Evolutionary conservation across 1,284 basidiomycete genomes (phyloP).

Genomic region (Cerrena zonata): DNA sequence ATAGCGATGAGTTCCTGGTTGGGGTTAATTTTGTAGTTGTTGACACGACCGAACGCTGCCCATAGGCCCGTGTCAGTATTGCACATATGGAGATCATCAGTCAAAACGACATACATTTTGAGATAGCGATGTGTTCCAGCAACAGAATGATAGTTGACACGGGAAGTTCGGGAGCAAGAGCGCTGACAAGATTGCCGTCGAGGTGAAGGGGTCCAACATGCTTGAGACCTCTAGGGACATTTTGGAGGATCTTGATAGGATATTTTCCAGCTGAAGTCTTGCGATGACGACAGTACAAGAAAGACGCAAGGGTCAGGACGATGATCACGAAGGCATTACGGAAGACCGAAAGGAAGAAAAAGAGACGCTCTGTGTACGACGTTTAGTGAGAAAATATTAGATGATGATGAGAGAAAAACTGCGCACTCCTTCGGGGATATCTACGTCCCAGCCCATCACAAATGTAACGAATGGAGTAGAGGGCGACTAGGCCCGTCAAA

Average conservation of each 20-base stretch:
- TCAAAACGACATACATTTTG: conserved; percentile 63
- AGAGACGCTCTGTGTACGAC: conserved; percentile 50
- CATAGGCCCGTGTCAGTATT: not conserved
- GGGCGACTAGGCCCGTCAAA: conserved; percentile 63
- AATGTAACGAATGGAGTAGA: conserved; percentile 72
- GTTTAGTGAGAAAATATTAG: conserved; percentile 13
- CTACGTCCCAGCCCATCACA: conserved; percentile 57
- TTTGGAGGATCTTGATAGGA: conserved; percentile 81
- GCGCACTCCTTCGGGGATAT: conserved; percentile 63
- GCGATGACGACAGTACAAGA: conserved; percentile 71
- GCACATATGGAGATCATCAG: not conserved
- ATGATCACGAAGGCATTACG: conserved; percentile 86
- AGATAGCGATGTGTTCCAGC: conserved; percentile 94
- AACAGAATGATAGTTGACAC: conserved; percentile 92
- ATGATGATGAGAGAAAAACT: not conserved
- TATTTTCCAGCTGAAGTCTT: conserved; percentile 56
- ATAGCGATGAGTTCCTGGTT: conserved; percentile 97
- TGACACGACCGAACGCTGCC: conserved; percentile 88
- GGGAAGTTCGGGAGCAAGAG: conserved; percentile 76
- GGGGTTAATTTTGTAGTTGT: conserved; percentile 96
- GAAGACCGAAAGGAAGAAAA: conserved; percentile 83
- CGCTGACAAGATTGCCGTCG: conserved; percentile 55
- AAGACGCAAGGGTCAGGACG: conserved; percentile 79
- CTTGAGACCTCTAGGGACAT: conserved; percentile 78
- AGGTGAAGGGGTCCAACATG: conserved; percentile 74